Conservation (phyloP, 2,329 filamentous ascomycete species). For the Mycosphaerella sp. region DNA sequence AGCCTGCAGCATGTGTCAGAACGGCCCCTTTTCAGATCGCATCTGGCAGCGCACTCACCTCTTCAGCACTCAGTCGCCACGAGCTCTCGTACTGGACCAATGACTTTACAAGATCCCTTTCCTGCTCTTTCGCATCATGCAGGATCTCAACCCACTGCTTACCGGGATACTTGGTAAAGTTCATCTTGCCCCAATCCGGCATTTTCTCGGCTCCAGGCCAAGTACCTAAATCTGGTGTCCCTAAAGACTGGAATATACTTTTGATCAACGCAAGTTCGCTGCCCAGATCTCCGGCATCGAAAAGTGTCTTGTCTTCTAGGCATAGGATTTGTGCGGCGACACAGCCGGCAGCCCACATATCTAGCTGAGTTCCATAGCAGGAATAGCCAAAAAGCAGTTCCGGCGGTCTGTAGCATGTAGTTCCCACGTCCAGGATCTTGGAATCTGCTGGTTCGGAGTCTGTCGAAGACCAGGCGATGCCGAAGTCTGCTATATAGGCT, state of each 20-base stretch:
- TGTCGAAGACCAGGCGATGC: slow-evolving; percentile 73
- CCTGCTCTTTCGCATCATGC: slow-evolving; percentile 51
- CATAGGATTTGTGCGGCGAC: slow-evolving; percentile 71
- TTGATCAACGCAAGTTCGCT: slow-evolving; percentile 86
- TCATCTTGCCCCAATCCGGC: slow-evolving; percentile 78
- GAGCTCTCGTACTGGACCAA: slow-evolving; percentile 68
- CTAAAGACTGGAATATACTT: slow-evolving; percentile 86
- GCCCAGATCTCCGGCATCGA: slow-evolving; percentile 82
- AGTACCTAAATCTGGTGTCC: slow-evolving; percentile 68
- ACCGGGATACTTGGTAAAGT: slow-evolving; percentile 68
- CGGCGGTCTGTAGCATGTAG: slow-evolving; percentile 81
- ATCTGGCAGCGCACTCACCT: slow-evolving; percentile 39
- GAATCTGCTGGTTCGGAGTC: slow-evolving; percentile 55
- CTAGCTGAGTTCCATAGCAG: slow-evolving; percentile 63
- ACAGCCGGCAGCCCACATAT: slow-evolving; percentile 84
- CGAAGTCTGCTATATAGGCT: slow-evolving; percentile 82
- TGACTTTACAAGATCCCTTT: slow-evolving; percentile 58
- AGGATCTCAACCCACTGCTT: slow-evolving; percentile 65
- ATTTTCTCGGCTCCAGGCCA: slow-evolving; percentile 74
- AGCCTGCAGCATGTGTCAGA: not conserved
- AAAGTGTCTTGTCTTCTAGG: slow-evolving; percentile 56
- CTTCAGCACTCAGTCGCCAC: slow-evolving; percentile 58
- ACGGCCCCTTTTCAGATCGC: not conserved
- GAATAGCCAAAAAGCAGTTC: slow-evolving; percentile 83
- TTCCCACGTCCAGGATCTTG: slow-evolving; percentile 91